Base-by-base conservation (phyloP, 1,284 basidiomycete species). In the Moesziomyces sp. region DNA sequence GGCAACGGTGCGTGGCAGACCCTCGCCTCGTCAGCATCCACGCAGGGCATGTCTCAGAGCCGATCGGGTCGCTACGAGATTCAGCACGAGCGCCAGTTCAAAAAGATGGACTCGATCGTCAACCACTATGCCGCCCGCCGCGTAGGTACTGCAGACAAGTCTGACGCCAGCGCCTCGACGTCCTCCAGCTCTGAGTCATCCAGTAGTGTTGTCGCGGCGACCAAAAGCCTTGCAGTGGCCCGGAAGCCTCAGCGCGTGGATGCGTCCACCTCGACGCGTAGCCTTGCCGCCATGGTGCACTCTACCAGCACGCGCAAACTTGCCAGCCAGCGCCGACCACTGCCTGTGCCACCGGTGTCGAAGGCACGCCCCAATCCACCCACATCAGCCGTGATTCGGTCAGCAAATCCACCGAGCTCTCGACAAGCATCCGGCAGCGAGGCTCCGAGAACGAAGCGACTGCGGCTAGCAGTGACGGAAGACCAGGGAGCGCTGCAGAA, bases 51-150 rank as follows among this genome's bases (percentile, higher is more conserved):
- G 61, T 60, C 58, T 0, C 63, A 65, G 46, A 65, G 66, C 28
- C 56, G 53, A 3, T 66, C 62, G 14, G 61, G 61, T 7, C 65
- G 72, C 18, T 79, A 78, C 44, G 68, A 75, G 51, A 63, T 61
- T 30, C 58, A 65, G 13, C 77, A 78, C 44, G 72, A 77, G 33
- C 59, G 58, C 11, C 65, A 71, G 16, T 78, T 78, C 52, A 55
- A 64, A 16, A 67, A 69, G 58, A 77, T 78, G 77, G 76, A 77
- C 33, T 75, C 74, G 14, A 78, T 78, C 30, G 72, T 70, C 21
- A 71, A 71, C 11, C 77, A 78, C 24, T 78, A 78, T 18, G 74
- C 77, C 46, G 77, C 75, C 19, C 50, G 56, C n/a, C 67, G 73
- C 16, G 54, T 61, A 5, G 66, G 66, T 30, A 10, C 47, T 5